Evolutionary conservation across 2,329 filamentous ascomycete genomes (phyloP).

Genomic region (Alternaria novae-zelandiae): DNA sequence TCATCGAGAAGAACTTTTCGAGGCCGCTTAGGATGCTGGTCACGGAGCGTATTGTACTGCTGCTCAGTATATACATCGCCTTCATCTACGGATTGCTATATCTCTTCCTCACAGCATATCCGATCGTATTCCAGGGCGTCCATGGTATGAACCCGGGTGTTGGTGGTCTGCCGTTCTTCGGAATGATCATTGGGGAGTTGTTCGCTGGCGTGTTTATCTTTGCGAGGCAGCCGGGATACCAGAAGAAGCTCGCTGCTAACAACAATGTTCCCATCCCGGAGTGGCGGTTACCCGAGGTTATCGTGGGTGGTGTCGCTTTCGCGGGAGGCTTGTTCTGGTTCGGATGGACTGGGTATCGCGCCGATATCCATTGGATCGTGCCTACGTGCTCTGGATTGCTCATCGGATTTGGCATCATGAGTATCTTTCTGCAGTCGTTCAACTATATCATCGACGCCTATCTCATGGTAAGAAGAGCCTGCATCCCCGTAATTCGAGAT

Average conservation of each 20-base stretch:
- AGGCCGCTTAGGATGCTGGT: conserved; percentile 57
- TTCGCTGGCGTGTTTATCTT: conserved; percentile 71
- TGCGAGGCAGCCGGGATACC: conserved; percentile 71
- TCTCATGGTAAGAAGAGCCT: conserved; percentile 51
- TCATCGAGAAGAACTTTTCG: conserved; percentile 62
- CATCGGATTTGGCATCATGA: conserved; percentile 63
- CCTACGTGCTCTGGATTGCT: conserved; percentile 56
- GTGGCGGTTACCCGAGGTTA: conserved; percentile 63
- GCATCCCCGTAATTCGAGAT: no score
- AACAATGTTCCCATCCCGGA: conserved; percentile 61
- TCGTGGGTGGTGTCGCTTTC: conserved; percentile 59
- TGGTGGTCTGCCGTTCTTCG: conserved; percentile 82
- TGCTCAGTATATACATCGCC: conserved; percentile 43
- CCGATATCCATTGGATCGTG: conserved; percentile 52
- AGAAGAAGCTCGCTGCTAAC: conserved; percentile 56
- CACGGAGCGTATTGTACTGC: conserved; percentile 56
- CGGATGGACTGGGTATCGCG: conserved; percentile 53
- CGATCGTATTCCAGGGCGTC: conserved; percentile 76
- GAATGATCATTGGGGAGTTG: conserved; percentile 78
- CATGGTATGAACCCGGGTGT: conserved; percentile 74
- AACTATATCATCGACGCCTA: conserved; percentile 69
- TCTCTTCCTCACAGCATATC: conserved; percentile 84
- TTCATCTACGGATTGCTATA: conserved; percentile 73
- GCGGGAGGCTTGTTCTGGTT: conserved; percentile 48
- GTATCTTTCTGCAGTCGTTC: conserved; percentile 64